phyloP scores from a whole-genome alignment of 2,329 filamentous ascomycete species.

The Venturiaceae sp. region DNA sequence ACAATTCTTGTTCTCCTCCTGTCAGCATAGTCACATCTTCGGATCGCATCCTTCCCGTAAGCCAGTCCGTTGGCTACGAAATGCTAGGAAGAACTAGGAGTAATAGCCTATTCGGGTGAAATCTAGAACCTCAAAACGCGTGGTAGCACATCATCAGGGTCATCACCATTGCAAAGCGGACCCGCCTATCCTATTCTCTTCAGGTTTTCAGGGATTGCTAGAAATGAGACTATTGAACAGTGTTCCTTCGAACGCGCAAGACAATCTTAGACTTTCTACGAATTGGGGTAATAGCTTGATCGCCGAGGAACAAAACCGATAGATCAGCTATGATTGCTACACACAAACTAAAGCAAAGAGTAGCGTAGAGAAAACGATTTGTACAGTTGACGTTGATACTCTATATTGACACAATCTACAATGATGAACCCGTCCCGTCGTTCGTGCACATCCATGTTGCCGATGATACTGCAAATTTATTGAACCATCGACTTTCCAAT shows the following conservation, averaged over 20 bases:
- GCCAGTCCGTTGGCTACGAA: too few relatives aligned
- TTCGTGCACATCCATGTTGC: not conserved
- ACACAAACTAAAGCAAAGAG: too few relatives aligned
- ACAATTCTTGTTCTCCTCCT: not conserved
- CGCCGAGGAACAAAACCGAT: too few relatives aligned
- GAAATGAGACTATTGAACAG: too few relatives aligned
- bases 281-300: too few relatives aligned
- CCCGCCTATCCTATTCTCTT: too few relatives aligned
- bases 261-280: too few relatives aligned
- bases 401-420: not conserved
- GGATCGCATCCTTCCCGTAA: not conserved
- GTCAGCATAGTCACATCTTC: not conserved
- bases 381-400: not conserved
- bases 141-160: not conserved
- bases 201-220: too few relatives aligned
- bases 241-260: too few relatives aligned
- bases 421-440: not conserved
- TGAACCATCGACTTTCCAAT: slow-evolving; percentile 69
- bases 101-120: not conserved
- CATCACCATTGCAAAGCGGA: too few relatives aligned
- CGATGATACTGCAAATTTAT: slow-evolving; percentile 8
- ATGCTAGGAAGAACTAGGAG: too few relatives aligned
- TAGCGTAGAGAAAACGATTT: not conserved
- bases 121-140: not conserved
- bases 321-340: too few relatives aligned